These are phyloP conservation scores for Venturia nashicola DNA, from an alignment of 2,329 filamentous ascomycete species.

Conservation along the genomic window DNA sequence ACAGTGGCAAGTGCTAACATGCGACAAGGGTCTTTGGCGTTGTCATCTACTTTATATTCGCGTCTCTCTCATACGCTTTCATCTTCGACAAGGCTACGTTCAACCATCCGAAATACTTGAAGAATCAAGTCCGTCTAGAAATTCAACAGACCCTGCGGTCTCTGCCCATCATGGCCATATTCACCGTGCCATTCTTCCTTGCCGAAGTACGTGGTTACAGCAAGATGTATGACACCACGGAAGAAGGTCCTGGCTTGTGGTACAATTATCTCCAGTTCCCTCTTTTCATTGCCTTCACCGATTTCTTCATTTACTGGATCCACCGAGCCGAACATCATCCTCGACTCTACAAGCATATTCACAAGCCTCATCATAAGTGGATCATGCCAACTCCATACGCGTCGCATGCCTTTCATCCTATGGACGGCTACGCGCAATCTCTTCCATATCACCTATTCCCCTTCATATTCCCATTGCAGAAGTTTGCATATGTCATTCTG, in stretches of 20 bases:
- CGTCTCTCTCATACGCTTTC: conserved; percentile 72
- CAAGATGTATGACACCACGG: conserved; percentile 73
- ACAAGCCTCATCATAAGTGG: conserved; percentile 99
- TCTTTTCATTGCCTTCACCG: conserved; percentile 77
- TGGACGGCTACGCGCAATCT: conserved; percentile 82
- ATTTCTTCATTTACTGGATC: conserved; percentile 84
- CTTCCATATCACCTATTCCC: conserved; percentile 89
- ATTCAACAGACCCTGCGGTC: conserved; percentile 66
- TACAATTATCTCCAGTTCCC: conserved; percentile 80
- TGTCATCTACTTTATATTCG: conserved; percentile 73
- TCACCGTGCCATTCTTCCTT: conserved; percentile 73
- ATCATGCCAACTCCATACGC: conserved; percentile 95
- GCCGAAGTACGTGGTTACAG: conserved; percentile 73
- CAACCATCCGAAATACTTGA: conserved; percentile 86
- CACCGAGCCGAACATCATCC: conserved; percentile 78
- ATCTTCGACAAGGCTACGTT: conserved; percentile 86
- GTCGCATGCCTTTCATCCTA: conserved; percentile 85
- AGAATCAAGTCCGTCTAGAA: conserved; percentile 80
- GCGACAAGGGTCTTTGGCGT: conserved; percentile 66
- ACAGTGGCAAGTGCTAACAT: conserved; percentile 6
- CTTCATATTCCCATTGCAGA: conserved; percentile 85
- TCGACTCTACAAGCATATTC: conserved; percentile 68
- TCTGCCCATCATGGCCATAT: conserved; percentile 70
- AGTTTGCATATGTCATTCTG: conserved; percentile 72
- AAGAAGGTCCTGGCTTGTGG: conserved; percentile 61